These are phyloP conservation scores for Flaveria bidentis DNA, from an alignment of 129 eudicot genomes.

Conservation along the genomic window DNA sequence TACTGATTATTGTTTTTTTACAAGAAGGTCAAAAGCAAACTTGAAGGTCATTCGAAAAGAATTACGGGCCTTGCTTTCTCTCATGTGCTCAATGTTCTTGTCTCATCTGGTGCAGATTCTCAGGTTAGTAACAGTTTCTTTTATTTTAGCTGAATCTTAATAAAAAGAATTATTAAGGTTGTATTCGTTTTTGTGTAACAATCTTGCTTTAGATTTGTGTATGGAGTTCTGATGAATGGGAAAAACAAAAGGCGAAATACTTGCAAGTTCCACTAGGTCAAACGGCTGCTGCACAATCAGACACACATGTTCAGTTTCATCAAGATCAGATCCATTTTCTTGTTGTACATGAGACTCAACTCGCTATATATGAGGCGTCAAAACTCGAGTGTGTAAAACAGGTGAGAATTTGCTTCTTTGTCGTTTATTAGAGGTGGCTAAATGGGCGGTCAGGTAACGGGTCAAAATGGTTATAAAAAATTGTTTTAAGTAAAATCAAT, in stretches of 20 bases:
- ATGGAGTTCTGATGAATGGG: conserved; percentile 84
- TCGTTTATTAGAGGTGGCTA: no score
- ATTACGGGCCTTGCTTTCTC: conserved; percentile 90
- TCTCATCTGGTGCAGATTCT: conserved; percentile 85
- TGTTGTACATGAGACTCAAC: conserved; percentile 77
- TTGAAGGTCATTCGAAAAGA: conserved; percentile 74
- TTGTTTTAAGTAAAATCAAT: no score
- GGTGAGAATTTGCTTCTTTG: no score
- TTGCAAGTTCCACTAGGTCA: conserved; percentile 67
- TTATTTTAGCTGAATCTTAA: not conserved
- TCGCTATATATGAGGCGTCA: conserved; percentile 55
- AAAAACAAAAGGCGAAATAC: conserved; percentile 65
- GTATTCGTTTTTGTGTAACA: not conserved
- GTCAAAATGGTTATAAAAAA: no score
- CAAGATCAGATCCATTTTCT: conserved; percentile 72
- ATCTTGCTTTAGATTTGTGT: conserved; percentile 52
- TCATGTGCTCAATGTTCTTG: conserved; percentile 57
- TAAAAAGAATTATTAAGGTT: not conserved
- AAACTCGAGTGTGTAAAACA: no score
- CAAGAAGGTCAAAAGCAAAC: conserved; percentile 63
- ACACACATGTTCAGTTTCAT: conserved; percentile 79
- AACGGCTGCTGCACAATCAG: conserved; percentile 57
- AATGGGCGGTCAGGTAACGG: no score
- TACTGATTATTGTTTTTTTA: conserved; percentile 4
- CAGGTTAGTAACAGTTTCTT: conserved; percentile 49